Base-by-base conservation (phyloP, 768 basidiomycete genomes). In the Paxillus rubicundulus region DNA sequence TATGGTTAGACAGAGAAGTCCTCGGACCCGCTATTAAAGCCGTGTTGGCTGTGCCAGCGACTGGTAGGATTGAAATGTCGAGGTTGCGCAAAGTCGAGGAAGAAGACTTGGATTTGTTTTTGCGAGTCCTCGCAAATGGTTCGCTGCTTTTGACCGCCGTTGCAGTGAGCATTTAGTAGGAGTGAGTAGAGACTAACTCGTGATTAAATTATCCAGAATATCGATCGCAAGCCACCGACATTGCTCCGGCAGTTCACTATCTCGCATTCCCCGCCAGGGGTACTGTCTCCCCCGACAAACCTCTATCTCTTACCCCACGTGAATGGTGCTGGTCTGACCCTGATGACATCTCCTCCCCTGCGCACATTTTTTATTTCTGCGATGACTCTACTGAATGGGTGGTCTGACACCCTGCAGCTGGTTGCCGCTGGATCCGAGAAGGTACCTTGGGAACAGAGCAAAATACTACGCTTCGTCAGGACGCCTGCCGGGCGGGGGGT, bases 181-280 rank as follows among this genome's bases (percentile, higher is more conserved):
- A 33, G 38, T 27, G 42, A 34, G 32, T 8, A 34, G 37, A 14
- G 18, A 46, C 30, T 7, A 17, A 14, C 33, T 13, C 21, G 41
- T 63, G 17, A 63, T 42, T 24, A 49, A 38, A 40, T 39, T 30
- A 21, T 40, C 30, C 57, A 95, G 93, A 92, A 96, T 69, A 83
- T 97, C 58, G 93, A 96, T 63, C 78, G 88, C 14, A 81, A 86
- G 58, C 94, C 94, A 7, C 94, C 94, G 9, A 92, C 89, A 3
- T 74, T 93, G 3, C 74, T 92, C 27, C 82, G 79, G 61, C 85
- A 87, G 53, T 88, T 90, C 67, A 84, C 81, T 3, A 70, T 93
- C 17, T 82, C 89, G 41, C 84, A 88, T 52, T 80, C 82, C 1
- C 74, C 73, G 14, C 77, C 85, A 14, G 71, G 71, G 10, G 64